These are phyloP conservation scores for Nigrospora osmanthi DNA, from an alignment of 2,329 filamentous ascomycete genomes.

Conservation along the genomic window DNA sequence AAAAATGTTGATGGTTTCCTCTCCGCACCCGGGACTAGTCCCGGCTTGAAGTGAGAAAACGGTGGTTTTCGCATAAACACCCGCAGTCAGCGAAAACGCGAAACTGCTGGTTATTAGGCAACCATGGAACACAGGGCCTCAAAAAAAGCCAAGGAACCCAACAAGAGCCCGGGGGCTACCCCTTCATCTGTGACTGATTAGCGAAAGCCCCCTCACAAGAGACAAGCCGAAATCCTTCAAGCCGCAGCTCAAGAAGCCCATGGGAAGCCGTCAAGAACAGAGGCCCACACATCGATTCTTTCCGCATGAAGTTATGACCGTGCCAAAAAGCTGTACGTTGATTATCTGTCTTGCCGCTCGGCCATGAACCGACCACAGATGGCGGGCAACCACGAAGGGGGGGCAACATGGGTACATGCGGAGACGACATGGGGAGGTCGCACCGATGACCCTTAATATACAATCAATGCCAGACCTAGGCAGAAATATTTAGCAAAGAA, in stretches of 20 bases:
- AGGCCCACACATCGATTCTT: neutral
- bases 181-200: neutral
- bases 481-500: neutral
- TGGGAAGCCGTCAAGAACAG: too few species aligned
- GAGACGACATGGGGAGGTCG: slow-evolving; percentile 6
- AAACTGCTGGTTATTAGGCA: too few species aligned
- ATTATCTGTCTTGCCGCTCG: neutral
- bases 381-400: slow-evolving; percentile 2
- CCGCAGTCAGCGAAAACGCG: slow-evolving; percentile 3
- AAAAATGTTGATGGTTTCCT: slow-evolving; percentile 21
- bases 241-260: neutral
- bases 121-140: slow-evolving; percentile 6
- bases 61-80: slow-evolving; percentile 15
- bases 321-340: neutral
- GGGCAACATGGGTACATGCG: neutral
- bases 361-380: slow-evolving; percentile 10
- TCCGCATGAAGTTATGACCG: neutral
- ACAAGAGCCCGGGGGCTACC: neutral
- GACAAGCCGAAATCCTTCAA: neutral
- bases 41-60: slow-evolving; percentile 46
- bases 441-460: slow-evolving; percentile 10
- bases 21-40: slow-evolving; percentile 40
- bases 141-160: neutral
- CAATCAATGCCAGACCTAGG: slow-evolving; percentile 5
- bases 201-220: neutral